Evolutionary conservation across 176 grass and related monocot genomes (phyloP), one percentile per base, ranked within the genome.

Genomic region (Zea mays): DNA sequence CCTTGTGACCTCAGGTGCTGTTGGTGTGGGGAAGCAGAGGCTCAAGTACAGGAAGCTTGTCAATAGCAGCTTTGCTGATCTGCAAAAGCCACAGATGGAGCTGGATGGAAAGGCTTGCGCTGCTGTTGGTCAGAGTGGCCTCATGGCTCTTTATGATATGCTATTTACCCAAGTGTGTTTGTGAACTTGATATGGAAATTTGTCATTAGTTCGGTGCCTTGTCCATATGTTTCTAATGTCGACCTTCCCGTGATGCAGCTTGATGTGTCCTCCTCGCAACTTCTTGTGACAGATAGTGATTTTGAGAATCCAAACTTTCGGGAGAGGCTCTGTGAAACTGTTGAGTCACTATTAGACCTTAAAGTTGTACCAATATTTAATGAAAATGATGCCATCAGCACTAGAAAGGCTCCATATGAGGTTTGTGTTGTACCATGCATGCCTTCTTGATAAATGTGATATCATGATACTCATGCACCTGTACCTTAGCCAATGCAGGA

Each of bases 341-440:
- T 99, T 5, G 89, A 89, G 51, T 80, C 91, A 70, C 42, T 99
- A 59, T 67, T 99, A 77, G 79, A 79, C 71, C 83, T 88, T 74
- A 90, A 63, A 89, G 96, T 99, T 79, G 75, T 99, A 82, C 96
- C 96, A 9, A 77, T 99, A 71, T 99, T 99, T 78, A 99, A 99
- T 62, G 96, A 99, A 74, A 99, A 99, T 88, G 96, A 99, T 83
- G 89, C 96, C 12, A 84, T 99, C 76, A 99, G 96, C 74, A 99
- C 96, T 39, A 86, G 96, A 51, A 99, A 82, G 74, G 96, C 96
- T 90, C 96, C 96, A 81, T 99, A 99, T 73, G 96, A 99, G 91
- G 96, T 98, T 60, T 9, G 70, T 50, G 73, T 21, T 71, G 41
- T 85, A 13, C 62, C 67, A 81, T 86, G 13, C 10, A 47, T 60